Conservation (phyloP, 192 early-diverging fungal genomes). For the Chytriomyces sp. region DNA sequence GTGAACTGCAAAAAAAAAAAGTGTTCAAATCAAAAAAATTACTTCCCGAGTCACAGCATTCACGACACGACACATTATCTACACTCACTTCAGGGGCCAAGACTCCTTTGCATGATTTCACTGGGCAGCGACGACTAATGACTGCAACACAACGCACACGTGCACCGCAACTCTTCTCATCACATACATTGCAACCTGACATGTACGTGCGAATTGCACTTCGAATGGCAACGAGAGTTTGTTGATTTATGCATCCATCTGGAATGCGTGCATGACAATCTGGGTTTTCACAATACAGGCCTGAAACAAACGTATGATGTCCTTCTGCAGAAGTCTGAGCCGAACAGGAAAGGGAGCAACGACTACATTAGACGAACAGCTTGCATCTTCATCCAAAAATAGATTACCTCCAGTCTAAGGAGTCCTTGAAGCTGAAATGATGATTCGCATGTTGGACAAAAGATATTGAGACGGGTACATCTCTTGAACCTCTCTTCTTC, state of each 20-base stretch:
- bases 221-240: slow-evolving; percentile 71
- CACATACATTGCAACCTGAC: slow-evolving; percentile 76
- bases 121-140: slow-evolving; percentile 70
- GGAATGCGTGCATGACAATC: slow-evolving; percentile 58
- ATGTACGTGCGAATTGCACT: slow-evolving; percentile 73
- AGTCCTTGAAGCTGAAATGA: slow-evolving; percentile 50
- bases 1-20: slow-evolving; percentile 61
- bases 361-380: slow-evolving; percentile 34
- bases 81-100: slow-evolving; percentile 67
- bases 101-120: slow-evolving; percentile 69
- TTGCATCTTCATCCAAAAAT: slow-evolving; percentile 35
- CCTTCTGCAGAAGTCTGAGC: slow-evolving; percentile 8
- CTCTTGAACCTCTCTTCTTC: slow-evolving; percentile 75
- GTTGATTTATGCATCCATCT: slow-evolving; percentile 59
- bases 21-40: neutral
- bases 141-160: slow-evolving; percentile 73
- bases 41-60: neutral
- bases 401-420: slow-evolving; percentile 31
- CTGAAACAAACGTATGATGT: slow-evolving; percentile 2
- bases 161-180: slow-evolving; percentile 74
- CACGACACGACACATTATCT: too few relatives aligned
- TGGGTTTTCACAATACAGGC: slow-evolving; percentile 51
- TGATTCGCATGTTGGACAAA: slow-evolving; percentile 62
- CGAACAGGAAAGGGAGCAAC: neutral
- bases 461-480: slow-evolving; percentile 7